phyloP scores from a whole-genome alignment of 768 basidiomycete genomes.

The Coprinopsis marcescibilis region DNA sequence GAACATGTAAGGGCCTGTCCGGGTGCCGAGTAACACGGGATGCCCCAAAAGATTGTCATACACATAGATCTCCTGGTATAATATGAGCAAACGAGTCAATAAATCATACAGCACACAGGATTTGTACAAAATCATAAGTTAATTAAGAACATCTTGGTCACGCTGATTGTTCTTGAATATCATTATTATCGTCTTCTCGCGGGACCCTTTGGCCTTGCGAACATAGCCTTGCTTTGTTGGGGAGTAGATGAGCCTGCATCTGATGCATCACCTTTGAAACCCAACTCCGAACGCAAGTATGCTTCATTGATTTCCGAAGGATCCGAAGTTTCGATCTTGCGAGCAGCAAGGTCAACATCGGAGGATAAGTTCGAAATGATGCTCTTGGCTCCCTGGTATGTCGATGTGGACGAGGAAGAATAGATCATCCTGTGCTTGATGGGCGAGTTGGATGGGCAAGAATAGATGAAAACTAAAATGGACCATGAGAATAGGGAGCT shows the following conservation, averaged over 20 bases:
- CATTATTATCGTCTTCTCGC: neutral
- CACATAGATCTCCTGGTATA: no score
- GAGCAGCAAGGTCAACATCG: conserved; percentile 36
- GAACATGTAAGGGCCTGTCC: no score
- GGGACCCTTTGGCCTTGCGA: conserved; percentile 2
- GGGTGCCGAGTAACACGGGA: no score
- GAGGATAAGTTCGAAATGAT: conserved; percentile 40
- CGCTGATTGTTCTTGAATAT: neutral
- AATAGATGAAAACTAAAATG: conserved; percentile 78
- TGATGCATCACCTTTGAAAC: conserved; percentile 7
- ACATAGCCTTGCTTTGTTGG: neutral
- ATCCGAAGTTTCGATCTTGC: conserved; percentile 82
- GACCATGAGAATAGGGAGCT: neutral
- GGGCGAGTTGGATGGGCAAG: conserved; percentile 76
- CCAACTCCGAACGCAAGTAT: conserved; percentile 57
- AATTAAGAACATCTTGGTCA: neutral
- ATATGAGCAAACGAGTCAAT: no score
- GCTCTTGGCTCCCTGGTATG: conserved; percentile 52
- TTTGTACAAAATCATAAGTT: no score
- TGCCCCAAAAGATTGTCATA: no score
- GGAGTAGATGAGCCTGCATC: neutral
- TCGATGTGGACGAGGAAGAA: conserved; percentile 58
- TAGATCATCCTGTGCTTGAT: conserved; percentile 89
- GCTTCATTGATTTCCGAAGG: conserved; percentile 64
- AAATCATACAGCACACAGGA: no score